Conservation (phyloP, 495 filamentous ascomycete species). For the Tuber microsphaerosporum region DNA sequence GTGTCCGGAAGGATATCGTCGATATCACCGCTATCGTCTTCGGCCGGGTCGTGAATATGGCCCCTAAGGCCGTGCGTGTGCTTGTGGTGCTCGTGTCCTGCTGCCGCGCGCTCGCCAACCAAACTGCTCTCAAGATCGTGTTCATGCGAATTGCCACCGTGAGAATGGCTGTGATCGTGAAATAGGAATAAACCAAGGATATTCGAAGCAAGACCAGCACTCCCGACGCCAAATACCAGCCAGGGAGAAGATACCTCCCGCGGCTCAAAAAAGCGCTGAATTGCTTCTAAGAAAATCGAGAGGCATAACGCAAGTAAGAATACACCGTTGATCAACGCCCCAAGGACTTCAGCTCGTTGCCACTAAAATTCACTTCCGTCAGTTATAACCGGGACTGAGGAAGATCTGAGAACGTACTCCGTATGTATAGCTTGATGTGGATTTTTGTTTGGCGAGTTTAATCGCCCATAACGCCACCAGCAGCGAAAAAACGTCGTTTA, state of each 20-base stretch:
- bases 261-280: constrained; percentile 81
- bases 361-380: constrained; percentile 55
- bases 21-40: constrained; percentile 43
- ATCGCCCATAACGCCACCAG: constrained; percentile 93
- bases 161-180: constrained; percentile 87
- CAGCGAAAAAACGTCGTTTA: constrained; percentile 94
- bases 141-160: constrained; percentile 50
- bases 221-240: constrained; percentile 82
- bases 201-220: constrained; percentile 77
- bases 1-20: constrained; percentile 47
- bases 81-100: constrained; percentile 22
- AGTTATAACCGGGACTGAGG: constrained; percentile 23
- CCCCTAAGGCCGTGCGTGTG: constrained; percentile 25
- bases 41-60: constrained; percentile 27
- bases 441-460: constrained; percentile 70
- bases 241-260: constrained; percentile 74
- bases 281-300: constrained; percentile 89
- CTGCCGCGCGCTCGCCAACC: constrained; percentile 6
- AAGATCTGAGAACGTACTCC: constrained; percentile 55
- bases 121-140: constrained; percentile 14
- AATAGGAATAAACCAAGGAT: constrained; percentile 81
- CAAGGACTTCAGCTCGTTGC: constrained; percentile 96
- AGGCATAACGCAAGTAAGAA: constrained; percentile 93
- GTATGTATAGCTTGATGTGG: constrained; percentile 84
- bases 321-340: constrained; percentile 90